Percentiles rank a stretch among this genome's conserved stretches.
These are phyloP conservation scores for Cryptococcus wingfieldii DNA, from an alignment of 1,284 basidiomycete genomes.

Conservation along the genomic window DNA sequence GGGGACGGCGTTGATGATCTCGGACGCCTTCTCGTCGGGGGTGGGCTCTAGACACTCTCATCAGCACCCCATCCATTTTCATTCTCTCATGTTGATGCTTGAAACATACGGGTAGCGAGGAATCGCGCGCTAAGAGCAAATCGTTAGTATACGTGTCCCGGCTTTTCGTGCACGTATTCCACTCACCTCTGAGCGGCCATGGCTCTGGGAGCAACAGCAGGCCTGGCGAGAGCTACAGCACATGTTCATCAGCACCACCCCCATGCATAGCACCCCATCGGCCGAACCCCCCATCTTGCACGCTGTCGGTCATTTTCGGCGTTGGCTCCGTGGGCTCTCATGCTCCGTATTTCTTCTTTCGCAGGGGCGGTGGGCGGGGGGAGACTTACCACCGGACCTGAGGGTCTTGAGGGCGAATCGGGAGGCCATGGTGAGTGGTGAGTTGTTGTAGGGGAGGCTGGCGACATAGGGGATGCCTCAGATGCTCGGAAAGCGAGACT, in stretches of 20 bases:
- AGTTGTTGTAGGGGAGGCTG: constrained; percentile 12
- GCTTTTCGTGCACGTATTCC: neutral
- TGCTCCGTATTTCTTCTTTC: neutral
- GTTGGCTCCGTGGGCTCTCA: neutral
- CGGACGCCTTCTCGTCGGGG: constrained; percentile 83
- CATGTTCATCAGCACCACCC: neutral
- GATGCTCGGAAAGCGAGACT: neutral
- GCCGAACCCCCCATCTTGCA: constrained; percentile 6
- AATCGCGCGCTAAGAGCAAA: constrained; percentile 29
- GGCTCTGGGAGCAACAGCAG: constrained; percentile 38
- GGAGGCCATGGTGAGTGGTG: constrained; percentile 45
- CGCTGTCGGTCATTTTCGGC: constrained; percentile 4
- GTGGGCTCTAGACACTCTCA: constrained; percentile 45
- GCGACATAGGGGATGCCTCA: constrained; percentile 4
- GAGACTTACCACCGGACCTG: constrained; percentile 39
- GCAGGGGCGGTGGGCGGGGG: neutral
- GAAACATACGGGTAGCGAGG: constrained; percentile 41
- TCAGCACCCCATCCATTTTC: neutral
- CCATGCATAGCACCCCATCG: neutral
- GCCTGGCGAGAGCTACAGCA: constrained; percentile 19
- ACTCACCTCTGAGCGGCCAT: constrained; percentile 33
- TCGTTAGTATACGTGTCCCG: neutral
- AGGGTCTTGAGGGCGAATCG: constrained; percentile 49
- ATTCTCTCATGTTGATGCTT: neutral
- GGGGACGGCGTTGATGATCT: constrained; percentile 88